Conservation (phyloP, 2,329 filamentous ascomycete genomes). For the Dothidotthia symphoricarpi region DNA sequence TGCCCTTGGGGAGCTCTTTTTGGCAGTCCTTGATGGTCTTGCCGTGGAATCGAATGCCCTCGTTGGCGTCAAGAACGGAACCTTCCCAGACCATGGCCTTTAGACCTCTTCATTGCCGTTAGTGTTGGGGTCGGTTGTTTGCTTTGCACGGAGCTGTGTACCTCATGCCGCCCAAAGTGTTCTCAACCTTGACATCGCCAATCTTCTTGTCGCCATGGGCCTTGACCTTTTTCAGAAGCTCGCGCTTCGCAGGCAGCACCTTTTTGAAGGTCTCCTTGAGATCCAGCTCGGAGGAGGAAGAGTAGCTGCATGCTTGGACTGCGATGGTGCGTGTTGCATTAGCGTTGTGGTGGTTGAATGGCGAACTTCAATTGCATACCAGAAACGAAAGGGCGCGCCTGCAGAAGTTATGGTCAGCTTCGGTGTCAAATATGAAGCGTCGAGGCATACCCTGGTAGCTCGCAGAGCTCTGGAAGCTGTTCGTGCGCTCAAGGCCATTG, state of each 20-base stretch:
- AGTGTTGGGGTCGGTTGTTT: not conserved
- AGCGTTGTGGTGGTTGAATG: not conserved
- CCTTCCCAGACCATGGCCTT: conserved; percentile 99
- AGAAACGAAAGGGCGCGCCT: conserved; percentile 37
- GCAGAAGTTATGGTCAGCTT: conserved; percentile 15
- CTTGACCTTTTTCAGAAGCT: conserved; percentile 93
- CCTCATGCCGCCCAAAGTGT: conserved; percentile 94
- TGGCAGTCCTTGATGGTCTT: conserved; percentile 98
- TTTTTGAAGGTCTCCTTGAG: conserved; percentile 83
- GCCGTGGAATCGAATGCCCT: conserved; percentile 97
- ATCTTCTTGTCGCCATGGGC: conserved; percentile 76
- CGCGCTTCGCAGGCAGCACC: conserved; percentile 86
- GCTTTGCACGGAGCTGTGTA: conserved; percentile 21
- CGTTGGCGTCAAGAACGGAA: conserved; percentile 91
- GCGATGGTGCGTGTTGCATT: conserved; percentile 5
- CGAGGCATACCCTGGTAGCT: conserved; percentile 59
- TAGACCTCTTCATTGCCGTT: conserved; percentile 59
- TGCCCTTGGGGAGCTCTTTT: conserved; percentile 87
- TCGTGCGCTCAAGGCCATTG: conserved; percentile 65
- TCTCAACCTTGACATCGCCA: conserved; percentile 90
- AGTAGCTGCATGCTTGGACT: conserved; percentile 60
- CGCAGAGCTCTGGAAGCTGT: conserved; percentile 62
- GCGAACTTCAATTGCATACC: conserved; percentile 39
- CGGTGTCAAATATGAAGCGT: not conserved
- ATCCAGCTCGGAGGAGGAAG: conserved; percentile 75